phyloP scores from a whole-genome alignment of 2,329 filamentous ascomycete species.

The Zasmidium citrigriseum region DNA sequence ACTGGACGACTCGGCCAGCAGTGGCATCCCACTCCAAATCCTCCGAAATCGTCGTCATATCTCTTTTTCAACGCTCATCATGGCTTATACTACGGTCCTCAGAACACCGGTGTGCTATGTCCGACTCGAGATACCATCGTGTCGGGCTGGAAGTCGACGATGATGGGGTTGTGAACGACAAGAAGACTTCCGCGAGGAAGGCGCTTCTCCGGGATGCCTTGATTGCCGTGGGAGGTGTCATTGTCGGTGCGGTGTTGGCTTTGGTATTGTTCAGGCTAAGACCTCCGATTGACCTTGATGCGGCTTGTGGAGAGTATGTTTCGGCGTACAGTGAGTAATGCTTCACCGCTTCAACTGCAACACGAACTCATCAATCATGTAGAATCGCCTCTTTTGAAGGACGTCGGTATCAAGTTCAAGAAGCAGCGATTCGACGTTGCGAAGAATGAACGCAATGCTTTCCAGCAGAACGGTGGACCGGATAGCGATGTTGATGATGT shows the following conservation, averaged over 20 bases:
- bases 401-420: background rate
- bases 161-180: background rate
- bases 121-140: background rate
- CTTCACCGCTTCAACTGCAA: too few species aligned
- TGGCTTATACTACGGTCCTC: background rate
- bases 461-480: background rate
- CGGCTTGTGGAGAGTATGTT: background rate
- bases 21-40: background rate
- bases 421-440: background rate
- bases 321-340: background rate
- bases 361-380: too few species aligned
- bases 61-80: background rate
- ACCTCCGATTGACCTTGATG: background rate
- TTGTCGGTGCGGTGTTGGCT: background rate
- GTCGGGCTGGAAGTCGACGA: background rate
- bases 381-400: background rate
- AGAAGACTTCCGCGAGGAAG: background rate
- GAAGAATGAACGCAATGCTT: background rate
- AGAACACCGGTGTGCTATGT: background rate
- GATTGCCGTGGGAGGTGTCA: background rate
- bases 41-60: background rate
- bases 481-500: conserved; percentile 53
- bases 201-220: background rate
- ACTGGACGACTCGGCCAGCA: background rate
- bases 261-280: background rate